phyloP scores from a whole-genome alignment of 73 alveolate species.

The Blepharisma stoltei region DNA sequence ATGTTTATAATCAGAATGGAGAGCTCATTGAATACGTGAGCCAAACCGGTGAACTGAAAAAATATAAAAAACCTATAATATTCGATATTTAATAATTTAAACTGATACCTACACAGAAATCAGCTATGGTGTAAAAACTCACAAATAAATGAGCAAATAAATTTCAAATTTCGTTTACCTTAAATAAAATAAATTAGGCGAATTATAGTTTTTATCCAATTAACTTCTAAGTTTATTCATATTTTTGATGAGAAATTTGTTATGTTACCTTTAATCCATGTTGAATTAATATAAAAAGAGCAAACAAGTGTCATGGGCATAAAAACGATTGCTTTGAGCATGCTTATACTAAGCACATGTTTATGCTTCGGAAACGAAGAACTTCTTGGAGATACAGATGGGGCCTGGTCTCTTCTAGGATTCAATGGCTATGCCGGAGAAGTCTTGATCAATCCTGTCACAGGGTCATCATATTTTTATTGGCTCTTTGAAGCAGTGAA shows the following conservation, averaged over 20 bases:
- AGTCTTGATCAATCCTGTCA: slow-evolving; percentile 4
- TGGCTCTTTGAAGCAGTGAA: slow-evolving; percentile 24
- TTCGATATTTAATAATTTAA: neutral
- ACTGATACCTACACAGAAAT: neutral
- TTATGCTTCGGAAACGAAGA: neutral
- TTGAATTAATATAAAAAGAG: too few relatives aligned
- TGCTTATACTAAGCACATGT: too few relatives aligned
- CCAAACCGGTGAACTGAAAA: neutral
- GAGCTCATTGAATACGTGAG: neutral
- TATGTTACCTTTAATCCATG: neutral
- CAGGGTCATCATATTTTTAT: slow-evolving; percentile 27
- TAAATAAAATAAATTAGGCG: too few relatives aligned
- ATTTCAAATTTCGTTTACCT: too few relatives aligned
- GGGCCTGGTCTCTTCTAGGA: slow-evolving; percentile 11
- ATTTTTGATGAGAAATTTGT: neutral
- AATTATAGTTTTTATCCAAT: neutral
- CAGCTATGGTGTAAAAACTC: neutral
- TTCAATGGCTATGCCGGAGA: slow-evolving; percentile 27
- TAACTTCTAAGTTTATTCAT: neutral
- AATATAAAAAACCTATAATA: neutral
- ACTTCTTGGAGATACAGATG: slow-evolving; percentile 5
- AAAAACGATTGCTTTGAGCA: too few relatives aligned
- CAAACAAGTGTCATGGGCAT: too few relatives aligned
- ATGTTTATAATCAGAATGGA: neutral
- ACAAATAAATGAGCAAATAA: too few relatives aligned